A percentile compares a stretch with the other conserved stretches of the same genome.
Conservation (phyloP, 495 filamentous ascomycete species). For the Staphylotrichum tortipilum region DNA sequence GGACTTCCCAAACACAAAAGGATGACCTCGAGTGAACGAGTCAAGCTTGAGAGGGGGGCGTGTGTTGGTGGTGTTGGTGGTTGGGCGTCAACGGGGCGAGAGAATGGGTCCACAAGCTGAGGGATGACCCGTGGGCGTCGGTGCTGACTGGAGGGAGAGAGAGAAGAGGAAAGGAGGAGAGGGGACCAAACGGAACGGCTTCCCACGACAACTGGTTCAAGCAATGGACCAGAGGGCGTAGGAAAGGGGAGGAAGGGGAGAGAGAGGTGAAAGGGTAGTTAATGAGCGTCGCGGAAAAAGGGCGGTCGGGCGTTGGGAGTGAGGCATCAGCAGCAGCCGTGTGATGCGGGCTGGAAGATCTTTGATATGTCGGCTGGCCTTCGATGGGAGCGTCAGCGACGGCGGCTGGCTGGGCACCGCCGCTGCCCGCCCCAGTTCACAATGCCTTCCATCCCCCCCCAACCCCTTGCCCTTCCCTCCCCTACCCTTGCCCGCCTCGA, state of each 20-base stretch:
- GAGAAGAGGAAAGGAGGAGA: conserved; percentile 5
- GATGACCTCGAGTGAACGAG: conserved; percentile 30
- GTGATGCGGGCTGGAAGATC: conserved; percentile 21
- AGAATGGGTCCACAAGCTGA: conserved; percentile 7
- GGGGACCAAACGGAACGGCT: conserved; percentile 4
- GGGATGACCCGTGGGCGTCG: conserved; percentile 5
- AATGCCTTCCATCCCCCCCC: too few relatives aligned
- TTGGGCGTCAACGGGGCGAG: conserved; percentile 16
- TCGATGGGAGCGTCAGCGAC: too few relatives aligned
- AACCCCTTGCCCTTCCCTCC: too few relatives aligned
- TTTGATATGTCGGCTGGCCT: conserved; percentile 27
- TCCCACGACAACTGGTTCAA: conserved; percentile 7
- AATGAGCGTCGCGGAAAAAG: conserved; percentile 33
- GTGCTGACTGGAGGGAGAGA: neutral
- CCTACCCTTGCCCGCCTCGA: conserved; percentile 8
- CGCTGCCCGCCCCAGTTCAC: too few relatives aligned
- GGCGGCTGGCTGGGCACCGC: too few relatives aligned
- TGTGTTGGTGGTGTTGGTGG: conserved; percentile 1
- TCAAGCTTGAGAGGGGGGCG: conserved; percentile 17
- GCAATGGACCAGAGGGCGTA: conserved; percentile 10
- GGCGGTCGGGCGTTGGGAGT: conserved; percentile 13
- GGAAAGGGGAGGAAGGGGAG: conserved; percentile 13
- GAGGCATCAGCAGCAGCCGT: conserved; percentile 22
- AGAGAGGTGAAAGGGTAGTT: conserved; percentile 16
- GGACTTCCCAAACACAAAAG: conserved; percentile 13